Base-by-base conservation (phyloP, 1,284 basidiomycete genomes). In the Ceratobasidium theobromae region DNA sequence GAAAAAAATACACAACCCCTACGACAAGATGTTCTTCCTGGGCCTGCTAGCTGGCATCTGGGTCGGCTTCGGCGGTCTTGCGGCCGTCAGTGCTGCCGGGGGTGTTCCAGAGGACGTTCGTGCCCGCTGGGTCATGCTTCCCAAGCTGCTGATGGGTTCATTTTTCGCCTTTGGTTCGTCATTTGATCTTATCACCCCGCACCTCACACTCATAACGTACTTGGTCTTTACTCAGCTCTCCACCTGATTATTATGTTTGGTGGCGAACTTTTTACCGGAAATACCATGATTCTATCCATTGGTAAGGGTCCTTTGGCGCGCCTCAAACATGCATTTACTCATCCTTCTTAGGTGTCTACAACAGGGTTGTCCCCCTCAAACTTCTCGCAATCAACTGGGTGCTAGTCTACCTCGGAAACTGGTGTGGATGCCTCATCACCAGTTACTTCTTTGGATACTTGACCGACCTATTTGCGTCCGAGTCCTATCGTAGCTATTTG, bases 221-320 rank as follows among this genome's bases (percentile, higher is more conserved):
- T 68, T 30, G 32, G 67, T 35, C 69, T 55, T 18, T 25, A 28
- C 9, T 58, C 65, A 43, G 70, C 67, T 2, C 40, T 70, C 12
- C 69, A 68, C 58, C 32, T 64, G 14, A 41, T 64, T 18, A 25
- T 57, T 40, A 68, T 64, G 23, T 70, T 69, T 38, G 70, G 70
- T 35, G 70, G 70, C 16, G 70, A 71, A 66, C 52, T 71, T 1
- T 69, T 71, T 21, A 70, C 70, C 18, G 70, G 70, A 16, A 71
- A 68, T 40, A 69, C 69, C 14, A 68, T 71, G 69, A 69, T 71
- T 28, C 40, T 71, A 23, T 27, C 55, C 33, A 67, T 71, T 51
- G 70, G 70, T 65, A 48, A 53, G 38, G n/a, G n/a, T n/a, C n/a
- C n/a, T n/a, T n/a, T 66, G 53, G 21, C 54, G 68, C 30, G 28